Base-by-base conservation (phyloP, 805 yeast genomes). In the Groenewaldozyma salmanticensis region DNA sequence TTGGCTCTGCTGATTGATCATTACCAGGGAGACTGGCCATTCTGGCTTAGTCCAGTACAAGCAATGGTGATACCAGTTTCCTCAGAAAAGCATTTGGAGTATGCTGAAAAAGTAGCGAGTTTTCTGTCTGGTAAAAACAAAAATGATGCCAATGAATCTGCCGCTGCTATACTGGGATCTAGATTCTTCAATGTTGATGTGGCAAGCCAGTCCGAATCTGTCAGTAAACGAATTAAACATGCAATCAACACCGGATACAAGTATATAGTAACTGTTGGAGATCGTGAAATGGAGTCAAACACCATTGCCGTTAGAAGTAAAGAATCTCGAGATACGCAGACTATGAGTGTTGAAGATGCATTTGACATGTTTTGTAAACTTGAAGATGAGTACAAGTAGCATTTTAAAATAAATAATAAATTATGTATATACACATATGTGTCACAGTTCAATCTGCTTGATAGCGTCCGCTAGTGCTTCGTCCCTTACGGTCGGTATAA, bases 41-140 rank as follows among this genome's bases (percentile, higher is more conserved):
- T 92, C 58, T 92, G 98, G 98, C 57, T 92, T 34, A 85, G 81
- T 48, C 96, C 97, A 4, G 71, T 94, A 47, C 98, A 92, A 58
- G 92, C 90, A 0, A 69, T 82, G 31, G 69, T 92, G 2, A 69
- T 92, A 4, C 96, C 98, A 1, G 77, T 87, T 3, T 77, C 80
- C 45, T 77, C 79, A 43, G 76, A 76, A 0, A 63, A 70, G 6
- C 88, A 82, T 53, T 57, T 61, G 5, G 71, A 63, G 6, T 71
- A 71, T 40, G 82, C 94, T 2, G 49, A 66, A n/a, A 42, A 60
- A 2, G 57, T 83, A 2, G 71, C 69, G 11, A 48, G 57, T 3
- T 46, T 55, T 37, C 62, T 90, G 32, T 48, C 56, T 5, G 61
- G 58, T 5, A 38, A 38, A 5, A 61, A 61, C 18, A 52, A 58